A percentile compares a stretch with the other conserved stretches of the same genome.
Evolutionary conservation across 768 basidiomycete genomes (phyloP).

Genomic region (Lentinus brumalis): DNA sequence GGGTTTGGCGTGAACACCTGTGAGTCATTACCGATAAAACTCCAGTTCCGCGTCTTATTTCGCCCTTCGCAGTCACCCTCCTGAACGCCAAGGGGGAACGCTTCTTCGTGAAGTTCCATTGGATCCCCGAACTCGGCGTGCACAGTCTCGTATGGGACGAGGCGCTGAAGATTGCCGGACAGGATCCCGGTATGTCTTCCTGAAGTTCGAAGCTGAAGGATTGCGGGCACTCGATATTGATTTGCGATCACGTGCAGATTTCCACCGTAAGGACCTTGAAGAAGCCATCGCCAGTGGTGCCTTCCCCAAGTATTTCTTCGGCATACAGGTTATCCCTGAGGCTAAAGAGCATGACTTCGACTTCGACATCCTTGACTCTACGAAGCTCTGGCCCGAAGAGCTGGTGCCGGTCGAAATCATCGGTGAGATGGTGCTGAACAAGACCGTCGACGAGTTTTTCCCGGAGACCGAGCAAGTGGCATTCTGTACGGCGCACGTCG

Average conservation of each 20-base stretch:
- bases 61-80: slow-evolving; percentile 43
- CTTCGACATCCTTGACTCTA: slow-evolving; percentile 86
- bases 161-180: slow-evolving; percentile 76
- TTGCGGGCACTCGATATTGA: no score
- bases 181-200: slow-evolving; percentile 66
- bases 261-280: slow-evolving; percentile 82
- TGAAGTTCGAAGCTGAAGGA: no score
- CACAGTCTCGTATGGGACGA: slow-evolving; percentile 91
- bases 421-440: slow-evolving; percentile 71
- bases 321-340: slow-evolving; percentile 72
- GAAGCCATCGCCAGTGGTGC: slow-evolving; percentile 78
- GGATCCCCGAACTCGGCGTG: slow-evolving; percentile 78
- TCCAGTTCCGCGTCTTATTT: background rate
- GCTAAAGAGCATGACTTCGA: slow-evolving; percentile 79
- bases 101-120: slow-evolving; percentile 89
- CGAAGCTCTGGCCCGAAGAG: slow-evolving; percentile 86
- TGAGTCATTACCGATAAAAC: background rate
- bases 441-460: slow-evolving; percentile 75
- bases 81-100: slow-evolving; percentile 66
- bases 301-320: slow-evolving; percentile 78
- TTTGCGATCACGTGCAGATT: slow-evolving; percentile 47
- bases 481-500: slow-evolving; percentile 70
- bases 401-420: slow-evolving; percentile 75
- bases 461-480: slow-evolving; percentile 88
- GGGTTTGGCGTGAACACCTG: slow-evolving; percentile 89